Evolutionary conservation across 164 flowering plant genomes (phyloP), one percentile per base, ranked within the genome.

Genomic region (Malania oleifera): DNA sequence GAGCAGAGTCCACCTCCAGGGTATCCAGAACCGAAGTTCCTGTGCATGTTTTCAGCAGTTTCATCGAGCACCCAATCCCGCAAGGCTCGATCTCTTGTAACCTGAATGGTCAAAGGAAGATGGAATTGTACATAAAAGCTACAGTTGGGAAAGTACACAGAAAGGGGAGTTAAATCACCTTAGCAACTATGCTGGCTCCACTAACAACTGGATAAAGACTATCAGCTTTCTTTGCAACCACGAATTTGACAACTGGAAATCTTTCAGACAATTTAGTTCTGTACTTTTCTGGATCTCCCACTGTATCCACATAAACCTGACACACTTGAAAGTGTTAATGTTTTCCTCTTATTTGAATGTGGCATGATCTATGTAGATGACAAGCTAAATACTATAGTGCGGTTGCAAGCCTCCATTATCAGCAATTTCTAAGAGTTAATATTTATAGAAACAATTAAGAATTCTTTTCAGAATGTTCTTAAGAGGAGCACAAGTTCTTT

Each of bases 171-270:
- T 7, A 13, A 13, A 49, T 69, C 61, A 89, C 98, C 93, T 92
- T 92, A 25, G 98, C 96, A 48, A 82, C 96, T 61, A 89, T 92
- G 63, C 98, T 89, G 34, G 98, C 96, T 28, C 96, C 98, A 73
- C 98, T 89, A 4, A 89, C 98, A 65, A 86, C 96, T 34, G 95
- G 96, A 72, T 84, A 92, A 44, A 92, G 88, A 76, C 96, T 85
- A 71, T 92, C 98, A 60, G 98, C 98, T 75, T 92, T 92, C 80
- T 92, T 92, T 38, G 96, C 83, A 59, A 89, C 98, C 28, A 84
- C 86, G 68, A 92, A 92, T 61, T 81, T 87, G 47, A 89, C 71
- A 31, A 77, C 65, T 15, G 91, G 96, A 75, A 89, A 92, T 70
- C 70, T 84, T 56, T 85, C 83, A 37, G 89, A 76, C 44, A 87